These are phyloP conservation scores for Solanum rostratum DNA, from an alignment of 257 asterid genomes.

Conservation along the genomic window DNA sequence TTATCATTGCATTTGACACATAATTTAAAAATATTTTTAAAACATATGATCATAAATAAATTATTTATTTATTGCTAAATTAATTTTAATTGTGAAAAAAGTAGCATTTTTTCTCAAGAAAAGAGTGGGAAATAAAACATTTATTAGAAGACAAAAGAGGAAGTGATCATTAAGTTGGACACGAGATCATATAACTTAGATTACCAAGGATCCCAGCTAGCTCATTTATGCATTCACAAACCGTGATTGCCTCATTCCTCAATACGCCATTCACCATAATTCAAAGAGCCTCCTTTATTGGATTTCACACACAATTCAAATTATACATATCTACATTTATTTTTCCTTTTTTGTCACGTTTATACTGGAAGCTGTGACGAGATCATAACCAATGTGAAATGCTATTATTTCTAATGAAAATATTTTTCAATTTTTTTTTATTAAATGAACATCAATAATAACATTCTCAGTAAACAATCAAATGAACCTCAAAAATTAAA, in stretches of 20 bases:
- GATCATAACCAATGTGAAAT: background rate
- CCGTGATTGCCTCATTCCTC: conserved; percentile 1
- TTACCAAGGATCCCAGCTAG: conserved; percentile 1
- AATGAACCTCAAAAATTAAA: no score
- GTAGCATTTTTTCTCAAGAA: no score
- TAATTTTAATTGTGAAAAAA: no score
- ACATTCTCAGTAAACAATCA: no score
- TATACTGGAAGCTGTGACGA: background rate
- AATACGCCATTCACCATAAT: background rate
- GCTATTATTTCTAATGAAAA: no score
- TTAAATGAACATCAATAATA: background rate
- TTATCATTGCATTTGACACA: no score
- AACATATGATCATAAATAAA: no score
- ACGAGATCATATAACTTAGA: background rate
- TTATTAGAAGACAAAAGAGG: background rate
- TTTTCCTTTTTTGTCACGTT: background rate
- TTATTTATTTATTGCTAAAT: no score
- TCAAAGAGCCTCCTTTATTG: background rate
- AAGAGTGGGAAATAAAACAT: no score
- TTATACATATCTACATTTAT: background rate
- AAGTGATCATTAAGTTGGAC: background rate
- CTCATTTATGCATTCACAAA: conserved; percentile 1
- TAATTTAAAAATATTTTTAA: no score
- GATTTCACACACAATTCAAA: background rate
- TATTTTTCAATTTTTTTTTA: background rate